Percentiles rank a stretch among this genome's conserved stretches.
These are phyloP conservation scores for Davidsoniella virescens DNA, from an alignment of 2,329 filamentous ascomycete species.

Conservation along the genomic window DNA sequence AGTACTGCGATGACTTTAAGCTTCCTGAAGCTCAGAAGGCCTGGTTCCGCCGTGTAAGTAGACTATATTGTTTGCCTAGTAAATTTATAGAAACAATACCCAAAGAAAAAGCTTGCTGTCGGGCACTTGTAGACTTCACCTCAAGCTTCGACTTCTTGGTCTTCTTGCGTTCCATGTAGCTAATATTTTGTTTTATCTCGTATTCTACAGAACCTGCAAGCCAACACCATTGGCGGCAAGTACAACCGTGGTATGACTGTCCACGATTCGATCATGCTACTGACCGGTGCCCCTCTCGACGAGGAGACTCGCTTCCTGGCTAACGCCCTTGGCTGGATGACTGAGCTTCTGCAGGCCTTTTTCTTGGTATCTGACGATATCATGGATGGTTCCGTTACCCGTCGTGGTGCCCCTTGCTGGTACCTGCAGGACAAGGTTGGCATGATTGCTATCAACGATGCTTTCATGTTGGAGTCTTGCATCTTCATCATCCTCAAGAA, in stretches of 20 bases:
- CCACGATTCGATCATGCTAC: constrained; percentile 71
- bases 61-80: too few species aligned
- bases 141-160: too few species aligned
- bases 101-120: neutral
- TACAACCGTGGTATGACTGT: constrained; percentile 98
- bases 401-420: constrained; percentile 90
- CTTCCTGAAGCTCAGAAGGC: constrained; percentile 63
- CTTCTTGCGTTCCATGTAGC: neutral
- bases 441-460: constrained; percentile 96
- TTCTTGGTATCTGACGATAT: constrained; percentile 98
- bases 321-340: constrained; percentile 87
- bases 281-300: constrained; percentile 54
- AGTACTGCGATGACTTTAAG: constrained; percentile 66
- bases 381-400: constrained; percentile 92
- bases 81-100: neutral
- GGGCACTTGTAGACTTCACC: neutral
- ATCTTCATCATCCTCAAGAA: constrained; percentile 91
- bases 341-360: constrained; percentile 95
- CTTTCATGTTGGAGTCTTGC: constrained; percentile 80
- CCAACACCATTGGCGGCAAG: constrained; percentile 86
- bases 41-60: constrained; percentile 67
- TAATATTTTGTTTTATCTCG: constrained; percentile 13
- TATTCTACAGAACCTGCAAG: constrained; percentile 50
- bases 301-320: constrained; percentile 78
- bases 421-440: constrained; percentile 80